phyloP scores from a whole-genome alignment of 192 early-diverging fungal species.

The Podila verticillata region DNA sequence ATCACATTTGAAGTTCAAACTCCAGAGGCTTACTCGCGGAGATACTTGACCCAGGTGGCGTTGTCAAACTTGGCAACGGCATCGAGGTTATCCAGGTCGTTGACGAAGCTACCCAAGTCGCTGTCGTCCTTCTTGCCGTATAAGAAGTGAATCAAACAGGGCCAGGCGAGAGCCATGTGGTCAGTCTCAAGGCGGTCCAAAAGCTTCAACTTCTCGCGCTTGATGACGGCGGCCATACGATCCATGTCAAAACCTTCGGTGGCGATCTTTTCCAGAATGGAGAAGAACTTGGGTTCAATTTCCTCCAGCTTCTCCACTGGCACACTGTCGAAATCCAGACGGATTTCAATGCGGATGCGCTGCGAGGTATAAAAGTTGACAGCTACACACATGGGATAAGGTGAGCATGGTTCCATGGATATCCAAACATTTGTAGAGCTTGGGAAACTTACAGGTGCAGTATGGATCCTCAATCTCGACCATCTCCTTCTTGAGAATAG shows the following conservation, averaged over 20 bases:
- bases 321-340: slow-evolving; percentile 58
- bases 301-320: slow-evolving; percentile 64
- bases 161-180: slow-evolving; percentile 43
- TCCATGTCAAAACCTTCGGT: slow-evolving; percentile 67
- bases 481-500: slow-evolving; percentile 66
- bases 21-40: slow-evolving; percentile 55
- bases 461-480: slow-evolving; percentile 69
- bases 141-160: slow-evolving; percentile 57
- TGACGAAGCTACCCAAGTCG: slow-evolving; percentile 54
- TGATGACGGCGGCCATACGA: slow-evolving; percentile 61
- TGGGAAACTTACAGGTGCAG: slow-evolving; percentile 57
- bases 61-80: slow-evolving; percentile 52
- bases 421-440: not conserved
- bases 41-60: slow-evolving; percentile 56
- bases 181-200: slow-evolving; percentile 32
- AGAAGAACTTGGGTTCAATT: slow-evolving; percentile 55
- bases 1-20: not conserved
- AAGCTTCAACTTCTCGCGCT: slow-evolving; percentile 61
- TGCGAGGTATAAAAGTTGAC: slow-evolving; percentile 56
- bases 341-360: slow-evolving; percentile 57
- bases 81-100: slow-evolving; percentile 57
- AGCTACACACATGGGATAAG: slow-evolving; percentile 17
- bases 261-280: slow-evolving; percentile 53
- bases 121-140: slow-evolving; percentile 62
- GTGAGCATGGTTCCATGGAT: no score